These are phyloP conservation scores for Ustilago shanxiensis DNA, from an alignment of 1,284 basidiomycete genomes.

Conservation along the genomic window DNA sequence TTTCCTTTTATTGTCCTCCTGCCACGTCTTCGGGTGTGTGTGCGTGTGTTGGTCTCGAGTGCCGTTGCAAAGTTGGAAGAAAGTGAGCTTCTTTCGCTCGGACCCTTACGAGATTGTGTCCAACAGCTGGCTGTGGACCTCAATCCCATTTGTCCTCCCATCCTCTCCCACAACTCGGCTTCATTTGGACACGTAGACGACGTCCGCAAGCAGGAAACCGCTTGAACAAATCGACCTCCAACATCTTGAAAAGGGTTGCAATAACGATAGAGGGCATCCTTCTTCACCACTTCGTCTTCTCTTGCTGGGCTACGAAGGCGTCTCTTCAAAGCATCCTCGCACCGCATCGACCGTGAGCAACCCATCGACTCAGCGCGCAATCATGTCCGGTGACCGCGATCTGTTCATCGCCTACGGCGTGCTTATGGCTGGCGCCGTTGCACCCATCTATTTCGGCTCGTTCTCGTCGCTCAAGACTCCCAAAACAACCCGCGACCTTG, in stretches of 20 bases:
- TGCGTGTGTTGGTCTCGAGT: too few relatives aligned
- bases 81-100: background rate
- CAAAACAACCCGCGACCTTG: constrained; percentile 53
- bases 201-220: background rate
- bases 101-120: background rate
- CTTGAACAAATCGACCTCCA: background rate
- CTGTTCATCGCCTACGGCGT: constrained; percentile 62
- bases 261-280: background rate
- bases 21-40: too few relatives aligned
- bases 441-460: constrained; percentile 65
- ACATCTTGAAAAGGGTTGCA: background rate
- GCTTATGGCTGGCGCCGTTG: constrained; percentile 54
- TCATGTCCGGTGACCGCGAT: constrained; percentile 47
- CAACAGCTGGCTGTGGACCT: background rate
- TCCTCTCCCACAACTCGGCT: background rate
- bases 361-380: background rate
- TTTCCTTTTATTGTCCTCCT: too few relatives aligned
- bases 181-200: constrained; percentile 5
- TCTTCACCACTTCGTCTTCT: background rate
- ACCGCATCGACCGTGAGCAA: background rate
- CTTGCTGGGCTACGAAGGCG: background rate
- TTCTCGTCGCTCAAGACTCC: constrained; percentile 64
- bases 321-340: too few relatives aligned
- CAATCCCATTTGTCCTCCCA: too few relatives aligned
- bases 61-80: too few relatives aligned